These are phyloP conservation scores for Aspergillus aculeatinus DNA, from an alignment of 2,329 filamentous ascomycete genomes.

Conservation along the genomic window DNA sequence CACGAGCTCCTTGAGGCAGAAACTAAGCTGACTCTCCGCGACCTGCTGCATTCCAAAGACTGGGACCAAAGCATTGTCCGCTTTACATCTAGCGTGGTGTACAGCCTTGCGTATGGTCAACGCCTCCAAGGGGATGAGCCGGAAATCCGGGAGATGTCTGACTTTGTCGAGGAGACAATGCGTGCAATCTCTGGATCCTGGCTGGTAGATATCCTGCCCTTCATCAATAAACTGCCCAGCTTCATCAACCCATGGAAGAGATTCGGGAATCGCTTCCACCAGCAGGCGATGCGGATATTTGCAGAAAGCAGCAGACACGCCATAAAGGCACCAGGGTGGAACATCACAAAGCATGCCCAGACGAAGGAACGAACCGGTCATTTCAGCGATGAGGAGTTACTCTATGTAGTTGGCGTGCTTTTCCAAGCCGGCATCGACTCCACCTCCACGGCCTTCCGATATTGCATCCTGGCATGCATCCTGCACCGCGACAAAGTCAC, in stretches of 20 bases:
- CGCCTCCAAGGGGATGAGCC: slow-evolving; percentile 4
- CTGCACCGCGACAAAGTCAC: not conserved
- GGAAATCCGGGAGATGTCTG: slow-evolving; percentile 8
- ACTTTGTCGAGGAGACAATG: slow-evolving; percentile 34
- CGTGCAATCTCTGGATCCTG: slow-evolving; percentile 21
- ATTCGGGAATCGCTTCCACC: not conserved
- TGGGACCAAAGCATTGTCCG: slow-evolving; percentile 11
- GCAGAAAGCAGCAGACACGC: not conserved
- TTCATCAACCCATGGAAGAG: slow-evolving; percentile 6
- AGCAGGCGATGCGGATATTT: not conserved
- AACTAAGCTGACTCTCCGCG: slow-evolving; percentile 15
- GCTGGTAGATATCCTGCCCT: slow-evolving; percentile 10
- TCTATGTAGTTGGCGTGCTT: not conserved
- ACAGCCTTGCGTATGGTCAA: slow-evolving; percentile 18
- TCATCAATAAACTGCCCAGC: slow-evolving; percentile 6
- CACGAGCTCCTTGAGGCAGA: slow-evolving; percentile 16
- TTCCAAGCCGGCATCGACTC: slow-evolving; percentile 5
- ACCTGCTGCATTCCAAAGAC: slow-evolving; percentile 14
- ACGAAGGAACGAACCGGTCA: not conserved
- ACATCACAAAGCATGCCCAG: not conserved
- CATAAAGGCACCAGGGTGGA: not conserved
- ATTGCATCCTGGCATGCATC: not conserved
- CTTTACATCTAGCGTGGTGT: slow-evolving; percentile 14
- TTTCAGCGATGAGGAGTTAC: not conserved
- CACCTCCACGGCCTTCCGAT: not conserved